Base-by-base conservation (phyloP, 2,329 filamentous ascomycete species). In the Talaromyces albobiverticillius region DNA sequence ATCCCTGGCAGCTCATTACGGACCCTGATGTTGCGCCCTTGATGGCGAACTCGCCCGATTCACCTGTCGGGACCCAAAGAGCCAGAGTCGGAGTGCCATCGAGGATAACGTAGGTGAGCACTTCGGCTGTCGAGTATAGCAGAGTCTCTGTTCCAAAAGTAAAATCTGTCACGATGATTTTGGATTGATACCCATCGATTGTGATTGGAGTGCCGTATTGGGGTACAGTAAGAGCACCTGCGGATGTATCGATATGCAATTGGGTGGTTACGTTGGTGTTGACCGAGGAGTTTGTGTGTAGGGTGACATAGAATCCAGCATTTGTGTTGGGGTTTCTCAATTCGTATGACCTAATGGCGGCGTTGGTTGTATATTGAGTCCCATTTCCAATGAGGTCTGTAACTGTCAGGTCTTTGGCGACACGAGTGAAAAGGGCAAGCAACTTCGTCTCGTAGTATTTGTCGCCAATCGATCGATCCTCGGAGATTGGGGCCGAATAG, bases 391-490 rank as follows among this genome's bases (percentile, higher is more conserved):
- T 51, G 5, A 79, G 70, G 50, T 84, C 77, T 0, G 81, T 83
- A 59, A 79, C 76, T 0, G 81, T 78, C 41, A 86, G 67, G 51
- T 83, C 82, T 20, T 75, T 73, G 2, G 83, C 82, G 38, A 79
- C 76, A 26, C 82, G 76, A 0, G 82, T 83, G 62, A 86, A 86
- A 56, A 85, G 64, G 1, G 79, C 80, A 25, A 85, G 67, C 20
- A 85, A 74, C 64, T 86, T 86, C 0, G 82, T 85, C 66, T 86
- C 83, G 54, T 81, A 81, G 62, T 80, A 86, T 62, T 86, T 86
- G 60, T 75, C 76, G 41, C 79, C 78, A 18, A 86, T 80, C 9
- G 71, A 71, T 11, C 83, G 76, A 60, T 80, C 80, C 62, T 85
- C 82, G 1, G 79, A 80, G 14, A 86, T 82, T 0, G 83, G 82